A percentile compares a stretch with the other conserved stretches of the same genome.
Conservation (phyloP, 495 filamentous ascomycete genomes). For the Trichoderma parareesei region DNA sequence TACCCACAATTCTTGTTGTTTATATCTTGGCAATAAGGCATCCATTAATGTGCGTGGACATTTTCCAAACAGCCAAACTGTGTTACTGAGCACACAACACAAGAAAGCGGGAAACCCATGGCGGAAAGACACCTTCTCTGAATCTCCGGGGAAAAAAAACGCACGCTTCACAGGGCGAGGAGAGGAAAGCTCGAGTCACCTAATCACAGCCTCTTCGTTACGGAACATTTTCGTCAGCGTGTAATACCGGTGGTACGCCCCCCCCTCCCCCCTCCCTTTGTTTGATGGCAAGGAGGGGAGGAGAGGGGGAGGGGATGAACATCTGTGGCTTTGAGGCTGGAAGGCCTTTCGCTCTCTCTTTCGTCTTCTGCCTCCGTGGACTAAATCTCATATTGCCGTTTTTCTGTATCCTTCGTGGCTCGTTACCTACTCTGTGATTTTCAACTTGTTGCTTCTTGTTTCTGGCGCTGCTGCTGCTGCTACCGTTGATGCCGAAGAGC, state of each 20-base stretch:
- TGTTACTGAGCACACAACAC: not conserved
- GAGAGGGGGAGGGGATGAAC: not conserved
- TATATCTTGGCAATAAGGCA: no score
- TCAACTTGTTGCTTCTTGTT: no score
- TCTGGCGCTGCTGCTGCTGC: no score
- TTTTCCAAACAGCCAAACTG: not conserved
- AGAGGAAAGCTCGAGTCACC: not conserved
- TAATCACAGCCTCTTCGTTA: not conserved
- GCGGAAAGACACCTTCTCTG: no score
- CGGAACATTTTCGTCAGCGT: constrained; percentile 1
- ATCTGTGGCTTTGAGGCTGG: no score
- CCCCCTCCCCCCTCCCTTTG: not conserved
- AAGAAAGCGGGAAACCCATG: not conserved
- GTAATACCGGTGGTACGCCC: not conserved
- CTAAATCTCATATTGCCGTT: no score
- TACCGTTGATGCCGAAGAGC: no score
- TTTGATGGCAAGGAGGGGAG: not conserved
- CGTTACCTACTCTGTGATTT: no score
- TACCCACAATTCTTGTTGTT: not conserved
- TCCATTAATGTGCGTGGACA: not conserved
- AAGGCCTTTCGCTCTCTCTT: no score
- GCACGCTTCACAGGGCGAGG: not conserved
- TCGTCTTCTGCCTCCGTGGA: no score
- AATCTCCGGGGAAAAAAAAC: no score
- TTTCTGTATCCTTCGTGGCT: no score